Evolutionary conservation across 208 protist genomes (phyloP).

Genomic region (Trypanosoma vivax): DNA sequence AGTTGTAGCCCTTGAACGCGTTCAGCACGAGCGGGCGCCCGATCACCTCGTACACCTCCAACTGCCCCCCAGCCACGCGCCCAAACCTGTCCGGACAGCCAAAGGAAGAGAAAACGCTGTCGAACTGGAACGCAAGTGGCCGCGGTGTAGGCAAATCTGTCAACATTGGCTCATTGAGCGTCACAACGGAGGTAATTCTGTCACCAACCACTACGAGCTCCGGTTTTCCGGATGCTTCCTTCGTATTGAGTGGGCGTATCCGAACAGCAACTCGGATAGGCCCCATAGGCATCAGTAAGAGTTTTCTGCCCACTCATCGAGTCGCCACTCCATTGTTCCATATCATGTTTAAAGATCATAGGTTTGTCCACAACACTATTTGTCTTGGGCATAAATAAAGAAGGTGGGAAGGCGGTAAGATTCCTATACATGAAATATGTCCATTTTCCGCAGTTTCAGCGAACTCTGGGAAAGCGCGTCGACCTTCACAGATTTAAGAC

Average conservation of each 20-base stretch:
- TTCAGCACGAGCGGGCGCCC: constrained; percentile 38
- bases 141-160: not conserved
- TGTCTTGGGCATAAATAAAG: too few relatives aligned
- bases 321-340: too few relatives aligned
- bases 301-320: too few relatives aligned
- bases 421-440: too few relatives aligned
- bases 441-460: too few relatives aligned
- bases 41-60: constrained; percentile 42
- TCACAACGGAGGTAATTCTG: constrained; percentile 1
- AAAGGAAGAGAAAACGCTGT: constrained; percentile 22
- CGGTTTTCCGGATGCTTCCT: constrained; percentile 12
- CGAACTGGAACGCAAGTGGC: constrained; percentile 18
- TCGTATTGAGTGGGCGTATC: constrained; percentile 42
- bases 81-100: not conserved
- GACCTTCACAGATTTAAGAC: too few relatives aligned
- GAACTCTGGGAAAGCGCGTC: too few relatives aligned
- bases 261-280: constrained; percentile 53
- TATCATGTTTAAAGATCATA: too few relatives aligned
- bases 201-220: not conserved
- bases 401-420: too few relatives aligned
- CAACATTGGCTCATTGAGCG: not conserved
- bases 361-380: too few relatives aligned
- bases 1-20: constrained; percentile 57
- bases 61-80: constrained; percentile 20
- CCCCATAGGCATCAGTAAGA: too few relatives aligned